Evolutionary conservation across 805 yeast genomes (phyloP).

Genomic region (Barnettozyma botsteinii): DNA sequence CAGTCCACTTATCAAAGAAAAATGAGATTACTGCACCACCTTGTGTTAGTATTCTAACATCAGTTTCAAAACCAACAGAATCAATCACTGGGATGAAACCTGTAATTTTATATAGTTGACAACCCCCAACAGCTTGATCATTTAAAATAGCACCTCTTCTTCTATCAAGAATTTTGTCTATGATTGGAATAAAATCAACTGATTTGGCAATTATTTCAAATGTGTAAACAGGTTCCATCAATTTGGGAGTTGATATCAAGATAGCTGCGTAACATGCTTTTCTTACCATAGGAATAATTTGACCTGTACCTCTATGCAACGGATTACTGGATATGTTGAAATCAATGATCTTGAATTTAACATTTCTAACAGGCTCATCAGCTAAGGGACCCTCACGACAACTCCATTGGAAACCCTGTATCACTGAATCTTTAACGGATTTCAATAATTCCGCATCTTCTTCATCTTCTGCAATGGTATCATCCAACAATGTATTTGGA

Average conservation of each 20-base stretch:
- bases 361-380: conserved; percentile 70
- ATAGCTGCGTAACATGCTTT: conserved; percentile 81
- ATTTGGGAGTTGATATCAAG: conserved; percentile 67
- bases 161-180: conserved; percentile 44
- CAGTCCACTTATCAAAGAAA: conserved; percentile 64
- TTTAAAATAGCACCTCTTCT: conserved; percentile 63
- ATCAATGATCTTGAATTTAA: conserved; percentile 66
- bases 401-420: conserved; percentile 82
- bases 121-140: conserved; percentile 59
- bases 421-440: conserved; percentile 47
- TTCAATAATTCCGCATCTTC: conserved; percentile 49
- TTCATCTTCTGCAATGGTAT: conserved; percentile 60
- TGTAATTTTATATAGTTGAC: conserved; percentile 54
- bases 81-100: conserved; percentile 85
- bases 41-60: conserved; percentile 66
- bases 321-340: conserved; percentile 44
- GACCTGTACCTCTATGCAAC: conserved; percentile 51
- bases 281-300: conserved; percentile 75
- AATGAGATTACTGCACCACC: conserved; percentile 73
- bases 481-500: conserved; percentile 58
- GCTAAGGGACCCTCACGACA: conserved; percentile 87
- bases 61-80: conserved; percentile 84
- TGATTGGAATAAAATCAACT: conserved; percentile 38
- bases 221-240: conserved; percentile 77
- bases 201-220: conserved; percentile 52